These are phyloP conservation scores for Colletotrichum lindemuthianum DNA, from an alignment of 2,329 filamentous ascomycete species.

Conservation along the genomic window DNA sequence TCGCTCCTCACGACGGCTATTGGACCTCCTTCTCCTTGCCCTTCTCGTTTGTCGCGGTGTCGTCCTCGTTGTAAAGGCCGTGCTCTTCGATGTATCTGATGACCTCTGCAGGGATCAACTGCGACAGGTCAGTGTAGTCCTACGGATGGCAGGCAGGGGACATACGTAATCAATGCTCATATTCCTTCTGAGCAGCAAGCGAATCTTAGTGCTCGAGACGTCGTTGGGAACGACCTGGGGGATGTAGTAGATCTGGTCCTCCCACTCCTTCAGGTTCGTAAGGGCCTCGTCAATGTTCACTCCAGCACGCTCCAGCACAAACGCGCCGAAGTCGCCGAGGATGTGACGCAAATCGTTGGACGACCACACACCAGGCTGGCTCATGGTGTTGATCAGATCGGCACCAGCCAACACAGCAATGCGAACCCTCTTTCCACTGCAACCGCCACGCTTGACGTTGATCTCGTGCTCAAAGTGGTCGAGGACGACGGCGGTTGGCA, in stretches of 20 bases:
- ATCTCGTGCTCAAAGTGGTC: slow-evolving; percentile 94
- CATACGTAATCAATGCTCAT: slow-evolving; percentile 38
- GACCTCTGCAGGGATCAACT: slow-evolving; percentile 78
- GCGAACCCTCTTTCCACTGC: slow-evolving; percentile 74
- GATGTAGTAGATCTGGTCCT: slow-evolving; percentile 88
- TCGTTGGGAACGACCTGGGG: slow-evolving; percentile 90
- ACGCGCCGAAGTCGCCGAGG: slow-evolving; percentile 82
- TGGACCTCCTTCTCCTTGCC: slow-evolving; percentile 31
- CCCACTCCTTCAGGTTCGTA: slow-evolving; percentile 82
- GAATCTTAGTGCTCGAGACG: slow-evolving; percentile 55
- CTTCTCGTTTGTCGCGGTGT: slow-evolving; percentile 28
- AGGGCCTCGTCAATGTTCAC: slow-evolving; percentile 91
- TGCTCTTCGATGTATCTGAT: slow-evolving; percentile 79
- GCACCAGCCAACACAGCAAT: slow-evolving; percentile 86
- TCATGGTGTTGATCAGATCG: slow-evolving; percentile 80
- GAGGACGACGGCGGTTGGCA: slow-evolving; percentile 87
- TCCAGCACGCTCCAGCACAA: slow-evolving; percentile 87
- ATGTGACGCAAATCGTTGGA: slow-evolving; percentile 88
- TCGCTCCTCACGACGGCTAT: slow-evolving; percentile 1
- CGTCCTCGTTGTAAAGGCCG: slow-evolving; percentile 67
- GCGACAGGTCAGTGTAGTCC: slow-evolving; percentile 76
- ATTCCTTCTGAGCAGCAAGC: slow-evolving; percentile 35
- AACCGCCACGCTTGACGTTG: slow-evolving; percentile 81
- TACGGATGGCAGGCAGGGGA: not conserved
- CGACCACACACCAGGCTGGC: slow-evolving; percentile 80